Percentiles rank a stretch among this genome's conserved stretches.
phyloP scores from a whole-genome alignment of 2,329 filamentous ascomycete species.

The Ceratocystis destructans region DNA sequence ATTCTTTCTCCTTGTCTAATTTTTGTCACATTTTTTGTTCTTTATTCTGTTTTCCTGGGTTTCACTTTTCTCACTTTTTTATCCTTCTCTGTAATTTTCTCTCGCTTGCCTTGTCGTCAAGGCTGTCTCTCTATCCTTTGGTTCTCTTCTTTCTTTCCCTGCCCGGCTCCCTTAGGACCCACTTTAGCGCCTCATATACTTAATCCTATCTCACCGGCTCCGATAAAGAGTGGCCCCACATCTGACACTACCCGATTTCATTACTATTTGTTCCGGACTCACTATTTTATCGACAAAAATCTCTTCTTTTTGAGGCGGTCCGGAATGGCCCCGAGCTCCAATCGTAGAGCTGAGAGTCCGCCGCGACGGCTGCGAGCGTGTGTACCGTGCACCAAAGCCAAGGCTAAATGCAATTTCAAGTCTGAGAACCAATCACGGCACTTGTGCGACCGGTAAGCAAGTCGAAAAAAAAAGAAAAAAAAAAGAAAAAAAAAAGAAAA shows the following conservation, averaged over 20 bases:
- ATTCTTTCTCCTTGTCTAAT: not conserved
- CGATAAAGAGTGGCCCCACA: no score
- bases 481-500: no score
- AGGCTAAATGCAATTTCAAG: constrained; percentile 19
- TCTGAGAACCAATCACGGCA: constrained; percentile 18
- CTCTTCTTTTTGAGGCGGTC: no score
- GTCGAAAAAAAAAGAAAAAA: no score
- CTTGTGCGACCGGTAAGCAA: constrained; percentile 19
- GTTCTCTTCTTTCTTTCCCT: not conserved
- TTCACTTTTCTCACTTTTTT: not conserved
- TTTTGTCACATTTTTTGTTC: not conserved
- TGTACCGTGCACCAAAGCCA: constrained; percentile 20
- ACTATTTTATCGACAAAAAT: not conserved
- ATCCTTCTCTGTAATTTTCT: not conserved
- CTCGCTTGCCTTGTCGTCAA: not conserved
- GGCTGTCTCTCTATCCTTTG: not conserved
- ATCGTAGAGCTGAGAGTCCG: constrained; percentile 16
- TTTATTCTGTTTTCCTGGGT: not conserved
- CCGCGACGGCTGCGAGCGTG: constrained; percentile 21
- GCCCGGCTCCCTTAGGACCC: not conserved
- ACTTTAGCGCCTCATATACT: no score
- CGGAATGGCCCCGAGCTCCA: constrained; percentile 7
- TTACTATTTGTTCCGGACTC: not conserved
- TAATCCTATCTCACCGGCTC: no score
- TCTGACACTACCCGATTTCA: not conserved